These are phyloP conservation scores for Ophiostoma piceae DNA, from an alignment of 2,329 filamentous ascomycete genomes.

Conservation along the genomic window DNA sequence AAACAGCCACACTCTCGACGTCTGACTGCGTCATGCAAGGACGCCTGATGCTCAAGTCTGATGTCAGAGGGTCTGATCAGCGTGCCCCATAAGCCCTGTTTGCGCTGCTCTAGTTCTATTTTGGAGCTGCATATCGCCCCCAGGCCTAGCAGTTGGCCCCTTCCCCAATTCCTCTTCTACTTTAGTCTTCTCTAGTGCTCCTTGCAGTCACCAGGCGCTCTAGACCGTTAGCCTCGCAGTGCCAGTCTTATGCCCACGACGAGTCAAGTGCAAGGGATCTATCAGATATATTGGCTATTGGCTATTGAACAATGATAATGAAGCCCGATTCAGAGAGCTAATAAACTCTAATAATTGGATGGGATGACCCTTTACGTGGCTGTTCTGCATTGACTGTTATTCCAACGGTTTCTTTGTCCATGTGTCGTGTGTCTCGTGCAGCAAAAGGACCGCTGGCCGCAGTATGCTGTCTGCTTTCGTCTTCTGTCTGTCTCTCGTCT, in stretches of 20 bases:
- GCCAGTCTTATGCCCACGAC: neutral
- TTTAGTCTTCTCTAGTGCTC: neutral
- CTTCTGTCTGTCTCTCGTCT: neutral
- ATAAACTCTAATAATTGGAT: neutral
- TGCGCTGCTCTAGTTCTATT: neutral
- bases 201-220: neutral
- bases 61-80: neutral
- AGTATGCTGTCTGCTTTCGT: neutral
- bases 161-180: neutral
- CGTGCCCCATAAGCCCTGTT: neutral
- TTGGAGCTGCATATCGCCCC: neutral
- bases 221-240: neutral
- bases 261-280: neutral
- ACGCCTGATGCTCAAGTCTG: neutral
- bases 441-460: neutral
- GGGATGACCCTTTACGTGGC: too few relatives aligned
- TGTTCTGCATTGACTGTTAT: neutral
- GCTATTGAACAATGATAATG: neutral
- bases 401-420: neutral
- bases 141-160: neutral
- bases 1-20: neutral
- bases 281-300: neutral
- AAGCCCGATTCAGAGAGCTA: neutral
- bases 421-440: neutral
- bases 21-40: neutral